Evolutionary conservation across 73 alveolate species (phyloP), one percentile per base, ranked within the genome.

Genomic region (Paramecium primaurelia): DNA sequence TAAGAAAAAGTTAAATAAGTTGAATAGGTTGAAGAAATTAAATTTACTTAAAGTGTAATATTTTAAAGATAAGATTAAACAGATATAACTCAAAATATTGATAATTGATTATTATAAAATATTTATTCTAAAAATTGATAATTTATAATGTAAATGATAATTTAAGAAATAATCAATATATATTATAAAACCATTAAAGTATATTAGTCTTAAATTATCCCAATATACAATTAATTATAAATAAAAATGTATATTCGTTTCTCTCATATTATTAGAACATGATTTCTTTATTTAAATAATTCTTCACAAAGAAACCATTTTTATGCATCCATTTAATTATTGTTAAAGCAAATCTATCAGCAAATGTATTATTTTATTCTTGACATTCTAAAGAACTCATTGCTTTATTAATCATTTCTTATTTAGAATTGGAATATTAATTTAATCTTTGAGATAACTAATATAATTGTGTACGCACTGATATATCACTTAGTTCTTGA

Each of bases 161-260:
- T 49, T 12, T 49, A 49, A 49, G 45, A 14, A 47, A 47, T 47
- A 14, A 12, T 64, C 84, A 64, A 64, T 64, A 64, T 64, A 64
- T 64, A 64, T 64, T 64, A 64, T 64, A 64, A 64, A 64, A 64
- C 84, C 84, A 64, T 64, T 64, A 54, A 64, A 64, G 84, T 34
- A 64, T 9, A 26, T 64, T 64, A 64, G 84, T 64, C 12, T 64
- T 64, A 34, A 64, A 64, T 64, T 64, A 3, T 10, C 84, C 84
- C 7, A 64, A 34, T 64, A 64, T 28, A 64, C 84, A 64, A 26
- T 64, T 64, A 0, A 64, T 64, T 12, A 64, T 34, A 34, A 64
- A 64, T 64, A 64, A 64, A 9, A 64, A 64, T 11, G 84, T 64
- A 34, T 64, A 64, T 28, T 64, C 84, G 47, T 64, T 64, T 64